These are phyloP conservation scores for Arthroderma sp. DNA, from an alignment of 2,329 filamentous ascomycete species.

Conservation along the genomic window DNA sequence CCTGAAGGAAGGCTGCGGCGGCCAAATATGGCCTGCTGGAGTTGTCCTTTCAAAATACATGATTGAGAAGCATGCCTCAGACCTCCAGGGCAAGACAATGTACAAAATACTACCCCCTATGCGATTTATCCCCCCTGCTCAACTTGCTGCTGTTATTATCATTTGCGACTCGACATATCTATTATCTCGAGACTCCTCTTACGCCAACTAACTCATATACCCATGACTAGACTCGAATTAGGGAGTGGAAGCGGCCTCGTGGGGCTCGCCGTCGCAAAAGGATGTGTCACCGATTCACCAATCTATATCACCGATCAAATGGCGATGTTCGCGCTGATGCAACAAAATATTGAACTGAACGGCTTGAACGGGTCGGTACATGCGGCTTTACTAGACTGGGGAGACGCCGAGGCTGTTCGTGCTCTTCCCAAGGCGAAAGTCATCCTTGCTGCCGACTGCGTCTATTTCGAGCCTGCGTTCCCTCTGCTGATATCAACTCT, in stretches of 20 bases:
- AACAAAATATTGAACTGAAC: constrained; percentile 78
- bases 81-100: constrained; percentile 58
- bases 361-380: constrained; percentile 50
- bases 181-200: not conserved
- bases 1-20: constrained; percentile 75
- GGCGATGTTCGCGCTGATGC: constrained; percentile 76
- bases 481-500: constrained; percentile 73
- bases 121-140: not conserved
- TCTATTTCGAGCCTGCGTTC: constrained; percentile 94
- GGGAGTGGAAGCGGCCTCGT: constrained; percentile 86
- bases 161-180: constrained; percentile 3
- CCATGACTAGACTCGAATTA: constrained; percentile 59
- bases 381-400: constrained; percentile 71
- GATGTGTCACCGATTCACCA: constrained; percentile 42
- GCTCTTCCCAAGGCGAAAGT: constrained; percentile 53
- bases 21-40: constrained; percentile 88
- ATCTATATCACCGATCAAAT: constrained; percentile 76
- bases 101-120: constrained; percentile 27
- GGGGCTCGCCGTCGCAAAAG: constrained; percentile 49
- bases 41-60: constrained; percentile 80
- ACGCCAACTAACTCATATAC: not conserved
- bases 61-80: constrained; percentile 57
- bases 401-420: constrained; percentile 29
- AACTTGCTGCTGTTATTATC: constrained; percentile 10
- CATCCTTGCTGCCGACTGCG: constrained; percentile 89